These are phyloP conservation scores for Zarea fungicola DNA, from an alignment of 2,329 filamentous ascomycete species.

Conservation along the genomic window DNA sequence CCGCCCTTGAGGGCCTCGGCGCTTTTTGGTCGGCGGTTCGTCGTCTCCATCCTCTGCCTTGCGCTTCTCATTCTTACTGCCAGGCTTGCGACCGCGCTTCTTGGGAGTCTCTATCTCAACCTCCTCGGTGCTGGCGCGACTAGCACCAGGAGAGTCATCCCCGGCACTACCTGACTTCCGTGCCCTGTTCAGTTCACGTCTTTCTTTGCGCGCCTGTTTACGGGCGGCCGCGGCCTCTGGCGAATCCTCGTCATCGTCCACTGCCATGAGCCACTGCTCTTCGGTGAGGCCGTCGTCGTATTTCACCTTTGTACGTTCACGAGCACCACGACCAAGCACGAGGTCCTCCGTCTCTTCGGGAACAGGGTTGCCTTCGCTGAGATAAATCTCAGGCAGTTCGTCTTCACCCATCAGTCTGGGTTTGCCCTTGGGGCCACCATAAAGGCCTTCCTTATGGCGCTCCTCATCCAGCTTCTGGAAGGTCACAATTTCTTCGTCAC, in stretches of 20 bases:
- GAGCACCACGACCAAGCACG: constrained; percentile 77
- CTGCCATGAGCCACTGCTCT: constrained; percentile 97
- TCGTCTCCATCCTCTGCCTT: constrained; percentile 78
- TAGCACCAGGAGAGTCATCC: constrained; percentile 73
- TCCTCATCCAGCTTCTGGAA: constrained; percentile 86
- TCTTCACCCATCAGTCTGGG: constrained; percentile 81
- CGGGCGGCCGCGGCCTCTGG: constrained; percentile 89
- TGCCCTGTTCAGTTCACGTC: constrained; percentile 71
- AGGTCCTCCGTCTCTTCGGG: constrained; percentile 74
- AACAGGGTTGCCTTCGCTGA: constrained; percentile 77
- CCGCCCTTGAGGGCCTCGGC: constrained; percentile 64
- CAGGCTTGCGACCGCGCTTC: constrained; percentile 79
- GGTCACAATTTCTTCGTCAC: constrained; percentile 66
- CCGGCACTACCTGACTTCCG: constrained; percentile 47
- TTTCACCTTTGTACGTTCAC: constrained; percentile 88
- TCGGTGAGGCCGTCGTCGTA: constrained; percentile 98
- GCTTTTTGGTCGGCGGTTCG: constrained; percentile 73
- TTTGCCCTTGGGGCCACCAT: constrained; percentile 65
- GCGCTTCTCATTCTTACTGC: constrained; percentile 72
- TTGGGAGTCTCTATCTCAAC: constrained; percentile 67
- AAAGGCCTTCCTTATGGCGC: constrained; percentile 58
- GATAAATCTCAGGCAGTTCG: constrained; percentile 90
- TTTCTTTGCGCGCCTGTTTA: constrained; percentile 80
- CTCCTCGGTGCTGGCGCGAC: constrained; percentile 78
- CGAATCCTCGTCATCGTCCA: constrained; percentile 92